Evolutionary conservation across 2,329 filamentous ascomycete species (phyloP).

Genomic region (Lasiodiplodia citricola): DNA sequence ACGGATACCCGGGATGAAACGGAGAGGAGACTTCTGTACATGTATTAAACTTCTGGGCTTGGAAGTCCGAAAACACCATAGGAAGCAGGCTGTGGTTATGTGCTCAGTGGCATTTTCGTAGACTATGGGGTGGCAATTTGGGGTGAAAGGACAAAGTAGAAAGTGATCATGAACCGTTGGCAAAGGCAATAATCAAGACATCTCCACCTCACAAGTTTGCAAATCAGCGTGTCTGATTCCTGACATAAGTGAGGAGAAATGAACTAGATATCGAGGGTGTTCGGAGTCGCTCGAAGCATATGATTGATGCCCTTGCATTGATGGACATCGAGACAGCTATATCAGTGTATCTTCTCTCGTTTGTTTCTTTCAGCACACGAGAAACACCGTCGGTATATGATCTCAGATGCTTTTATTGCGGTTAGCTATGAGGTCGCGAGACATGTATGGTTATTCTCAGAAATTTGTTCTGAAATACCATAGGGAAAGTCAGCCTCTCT

Average conservation of each 20-base stretch:
- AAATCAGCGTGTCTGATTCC: too few species aligned
- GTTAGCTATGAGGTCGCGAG: slow-evolving; percentile 15
- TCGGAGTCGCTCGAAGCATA: not conserved
- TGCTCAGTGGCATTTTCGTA: not conserved
- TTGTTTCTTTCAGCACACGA: too few species aligned
- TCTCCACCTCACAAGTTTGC: not conserved
- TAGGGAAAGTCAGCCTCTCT: not conserved
- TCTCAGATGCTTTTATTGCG: slow-evolving; percentile 17
- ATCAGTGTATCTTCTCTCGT: too few species aligned
- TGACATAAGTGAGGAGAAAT: not conserved
- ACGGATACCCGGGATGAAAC: not conserved
- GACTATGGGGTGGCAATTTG: not conserved
- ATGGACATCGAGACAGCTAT: too few species aligned
- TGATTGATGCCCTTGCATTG: not conserved
- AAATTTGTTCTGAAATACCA: not conserved
- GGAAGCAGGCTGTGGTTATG: not conserved
- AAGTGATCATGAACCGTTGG: not conserved
- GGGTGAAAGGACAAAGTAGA: not conserved
- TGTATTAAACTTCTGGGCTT: not conserved
- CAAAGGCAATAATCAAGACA: not conserved
- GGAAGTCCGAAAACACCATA: not conserved
- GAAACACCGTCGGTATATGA: not conserved
- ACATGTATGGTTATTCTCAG: not conserved
- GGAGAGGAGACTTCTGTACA: not conserved
- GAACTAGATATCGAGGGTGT: not conserved